Base-by-base conservation (phyloP, 2,329 filamentous ascomycete genomes). In the Calonectria henricotiae region DNA sequence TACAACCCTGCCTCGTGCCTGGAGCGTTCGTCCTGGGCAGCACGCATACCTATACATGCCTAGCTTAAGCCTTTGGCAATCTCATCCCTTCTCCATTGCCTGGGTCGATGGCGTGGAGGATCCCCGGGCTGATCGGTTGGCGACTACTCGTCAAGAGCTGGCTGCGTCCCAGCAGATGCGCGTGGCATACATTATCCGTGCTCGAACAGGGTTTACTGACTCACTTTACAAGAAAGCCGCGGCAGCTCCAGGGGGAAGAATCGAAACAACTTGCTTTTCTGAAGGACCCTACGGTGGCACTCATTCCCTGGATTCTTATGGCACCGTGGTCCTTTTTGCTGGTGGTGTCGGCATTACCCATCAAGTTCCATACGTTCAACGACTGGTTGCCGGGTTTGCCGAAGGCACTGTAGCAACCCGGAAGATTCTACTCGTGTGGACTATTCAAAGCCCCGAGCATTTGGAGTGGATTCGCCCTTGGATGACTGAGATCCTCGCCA, bases 311-410 rank as follows among this genome's bases (percentile, higher is more conserved):
- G 87, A 91, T 70, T 94, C 92, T 1, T 95, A 94, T 81, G 93
- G 93, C 73, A 94, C 92, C 0, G 90, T 93, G 35, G 89, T 95
- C 80, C 88, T 96, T 44, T 94, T 96, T 79, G 93, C 93, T 0
- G 93, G 93, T 68, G 93, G 93, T 76, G 92, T 95, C 13, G 93
- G 93, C 72, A 93, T 96, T 76, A 94, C 93, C 1, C 93, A 96
- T 76, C 92, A 93, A 73, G 90, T 95, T 30, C 92, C 92, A 63
- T 92, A 94, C 79, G 88, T 95, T 44, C 90, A 91, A 68, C 89
- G 94, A 73, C 88, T 96, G 1, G 89, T 95, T 32, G 85, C 87
- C 6, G 92, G 92, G 44, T 93, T 89, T 80, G 87, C 88, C 70
- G 89, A 91, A 72, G 90, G 91, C 68, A 94, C 91, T 0, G 90